Evolutionary conservation across 1,139 yeast species (phyloP).

Genomic region (Saccharomyces hybrid): DNA sequence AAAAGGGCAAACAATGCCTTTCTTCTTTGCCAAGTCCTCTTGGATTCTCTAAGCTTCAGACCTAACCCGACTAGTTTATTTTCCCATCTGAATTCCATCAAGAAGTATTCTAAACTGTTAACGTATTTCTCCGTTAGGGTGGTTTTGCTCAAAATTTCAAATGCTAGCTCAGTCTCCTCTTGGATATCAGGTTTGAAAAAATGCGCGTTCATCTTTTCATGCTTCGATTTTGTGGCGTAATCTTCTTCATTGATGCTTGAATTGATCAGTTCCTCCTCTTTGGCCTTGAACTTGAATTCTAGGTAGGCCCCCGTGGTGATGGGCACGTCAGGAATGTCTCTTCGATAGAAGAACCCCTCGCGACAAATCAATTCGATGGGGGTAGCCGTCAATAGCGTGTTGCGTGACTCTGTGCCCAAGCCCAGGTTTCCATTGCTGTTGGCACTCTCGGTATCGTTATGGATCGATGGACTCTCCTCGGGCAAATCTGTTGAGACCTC

Average conservation of each 20-base stretch:
- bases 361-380: slow-evolving; percentile 29
- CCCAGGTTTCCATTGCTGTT: background rate
- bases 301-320: slow-evolving; percentile 29
- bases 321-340: slow-evolving; percentile 22
- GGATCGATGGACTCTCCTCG: background rate
- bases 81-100: slow-evolving; percentile 33
- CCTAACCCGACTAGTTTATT: slow-evolving; percentile 29
- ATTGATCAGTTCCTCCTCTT: slow-evolving; percentile 25
- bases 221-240: slow-evolving; percentile 17
- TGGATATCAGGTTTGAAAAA: slow-evolving; percentile 25
- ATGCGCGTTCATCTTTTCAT: slow-evolving; percentile 28
- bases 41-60: slow-evolving; percentile 29
- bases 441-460: background rate
- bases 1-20: slow-evolving; percentile 31
- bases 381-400: slow-evolving; percentile 21
- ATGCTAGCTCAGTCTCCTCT: slow-evolving; percentile 25
- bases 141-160: slow-evolving; percentile 22
- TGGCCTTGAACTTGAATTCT: slow-evolving; percentile 26
- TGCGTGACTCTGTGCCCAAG: slow-evolving; percentile 9
- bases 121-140: slow-evolving; percentile 31
- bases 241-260: slow-evolving; percentile 17
- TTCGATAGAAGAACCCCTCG: slow-evolving; percentile 28
- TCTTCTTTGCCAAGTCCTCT: slow-evolving; percentile 33
- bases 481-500: background rate
- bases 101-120: slow-evolving; percentile 29